Evolutionary conservation across 768 basidiomycete species (phyloP).

Genomic region (Lactarius hengduanensis): DNA sequence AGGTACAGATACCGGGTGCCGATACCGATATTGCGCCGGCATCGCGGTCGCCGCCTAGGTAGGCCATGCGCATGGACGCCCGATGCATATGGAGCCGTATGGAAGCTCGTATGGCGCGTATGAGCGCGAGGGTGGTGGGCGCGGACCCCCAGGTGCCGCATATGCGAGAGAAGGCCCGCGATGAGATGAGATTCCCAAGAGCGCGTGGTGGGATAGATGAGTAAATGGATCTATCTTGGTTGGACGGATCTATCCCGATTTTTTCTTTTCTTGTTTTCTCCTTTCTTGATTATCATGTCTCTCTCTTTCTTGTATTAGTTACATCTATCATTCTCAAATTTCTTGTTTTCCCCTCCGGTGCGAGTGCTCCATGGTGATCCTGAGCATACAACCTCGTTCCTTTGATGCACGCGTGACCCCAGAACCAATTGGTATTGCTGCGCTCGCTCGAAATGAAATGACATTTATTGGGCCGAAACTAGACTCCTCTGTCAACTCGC

Average conservation of each 20-base stretch:
- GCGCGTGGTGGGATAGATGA: background rate
- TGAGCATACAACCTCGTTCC: background rate
- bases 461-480: background rate
- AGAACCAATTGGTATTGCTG: background rate
- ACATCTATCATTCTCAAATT: background rate
- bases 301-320: background rate
- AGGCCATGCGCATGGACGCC: constrained; percentile 6
- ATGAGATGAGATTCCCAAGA: constrained; percentile 2
- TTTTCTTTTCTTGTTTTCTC: no score
- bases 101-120: constrained; percentile 19
- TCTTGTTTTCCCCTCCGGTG: no score
- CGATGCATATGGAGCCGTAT: constrained; percentile 7
- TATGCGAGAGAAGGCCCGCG: constrained; percentile 12
- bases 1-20: constrained; percentile 9
- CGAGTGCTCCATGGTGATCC: no score
- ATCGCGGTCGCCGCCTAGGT: background rate
- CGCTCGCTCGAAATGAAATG: background rate
- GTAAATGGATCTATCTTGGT: background rate
- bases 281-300: background rate
- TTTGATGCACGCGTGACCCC: background rate
- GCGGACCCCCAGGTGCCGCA: constrained; percentile 9
- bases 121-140: constrained; percentile 13
- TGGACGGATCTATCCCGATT: background rate
- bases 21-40: constrained; percentile 18
- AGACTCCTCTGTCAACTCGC: background rate